These are phyloP conservation scores for Fusarium guadeloupense DNA, from an alignment of 2,329 filamentous ascomycete genomes.

Conservation along the genomic window DNA sequence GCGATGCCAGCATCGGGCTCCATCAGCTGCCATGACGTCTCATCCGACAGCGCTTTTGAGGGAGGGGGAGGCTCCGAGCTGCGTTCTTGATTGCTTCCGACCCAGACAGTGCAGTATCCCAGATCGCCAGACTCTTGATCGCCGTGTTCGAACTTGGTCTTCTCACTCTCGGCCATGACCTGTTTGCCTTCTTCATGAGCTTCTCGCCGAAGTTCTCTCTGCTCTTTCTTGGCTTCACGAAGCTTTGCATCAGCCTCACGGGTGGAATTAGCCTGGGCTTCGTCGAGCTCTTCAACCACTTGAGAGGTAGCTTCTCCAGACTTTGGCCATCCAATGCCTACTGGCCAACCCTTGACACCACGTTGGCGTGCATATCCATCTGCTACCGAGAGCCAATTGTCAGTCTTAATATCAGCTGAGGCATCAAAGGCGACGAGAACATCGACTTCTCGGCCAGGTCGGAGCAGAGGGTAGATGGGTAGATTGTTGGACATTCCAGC, in stretches of 20 bases:
- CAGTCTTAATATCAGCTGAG: conserved; percentile 89
- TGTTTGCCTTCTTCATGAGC: conserved; percentile 39
- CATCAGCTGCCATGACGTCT: conserved; percentile 72
- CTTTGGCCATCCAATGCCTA: conserved; percentile 93
- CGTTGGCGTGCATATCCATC: conserved; percentile 93
- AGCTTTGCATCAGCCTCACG: conserved; percentile 72
- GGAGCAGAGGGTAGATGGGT: conserved; percentile 91
- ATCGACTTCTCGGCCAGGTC: conserved; percentile 88
- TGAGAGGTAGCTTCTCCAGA: conserved; percentile 65
- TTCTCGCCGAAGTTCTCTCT: conserved; percentile 46
- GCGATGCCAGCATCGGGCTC: conserved; percentile 84
- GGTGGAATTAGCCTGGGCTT: conserved; percentile 68
- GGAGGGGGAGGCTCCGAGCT: conserved; percentile 62
- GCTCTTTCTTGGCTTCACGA: conserved; percentile 64
- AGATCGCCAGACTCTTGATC: conserved; percentile 68
- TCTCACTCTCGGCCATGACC: conserved; percentile 42
- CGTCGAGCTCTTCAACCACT: conserved; percentile 70
- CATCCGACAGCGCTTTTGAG: conserved; percentile 66
- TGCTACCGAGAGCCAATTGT: conserved; percentile 95
- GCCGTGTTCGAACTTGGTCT: conserved; percentile 53
- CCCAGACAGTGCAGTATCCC: conserved; percentile 94
- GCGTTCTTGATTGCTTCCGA: conserved; percentile 83
- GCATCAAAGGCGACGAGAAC: conserved; percentile 93
- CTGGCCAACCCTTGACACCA: conserved; percentile 91
- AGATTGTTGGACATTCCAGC: conserved; percentile 99